Base-by-base conservation (phyloP, 768 basidiomycete genomes). In the Asterophora parasitica region DNA sequence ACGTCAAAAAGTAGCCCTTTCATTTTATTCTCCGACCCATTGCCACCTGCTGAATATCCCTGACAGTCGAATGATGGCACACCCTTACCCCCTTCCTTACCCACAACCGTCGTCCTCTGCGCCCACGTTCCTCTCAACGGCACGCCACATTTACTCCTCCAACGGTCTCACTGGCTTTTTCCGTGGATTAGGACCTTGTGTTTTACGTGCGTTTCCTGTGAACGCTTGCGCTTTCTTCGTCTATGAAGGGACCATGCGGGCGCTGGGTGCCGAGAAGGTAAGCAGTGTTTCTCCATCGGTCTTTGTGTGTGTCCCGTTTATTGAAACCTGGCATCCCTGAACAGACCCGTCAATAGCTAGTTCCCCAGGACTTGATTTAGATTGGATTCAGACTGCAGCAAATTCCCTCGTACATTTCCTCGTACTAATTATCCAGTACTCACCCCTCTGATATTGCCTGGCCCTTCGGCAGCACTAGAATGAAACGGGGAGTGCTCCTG, bases 221-320 rank as follows among this genome's bases (percentile, higher is more conserved):
- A 91, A 91, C 61, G 86, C 87, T 0, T 83, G 79, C 40, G 88
- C 87, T 0, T 72, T 85, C 40, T 86, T 85, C 55, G 87, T 88
- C 2, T 91, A 86, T 63, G 87, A 89, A 66, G 83, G 79, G 33
- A 71, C 82, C 20, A 81, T 91, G 79, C 67, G 80, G 50, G 46
- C 70, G 20, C 57, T 85, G 42, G 81, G 78, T 31, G 84, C 87
- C 12, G 83, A 86, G 63, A 75, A 83, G 75, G 83, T 81, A 55
- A 6, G 6, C 6, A 3, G 3, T 23, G 23, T 51, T 61, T 44
- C 34, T 64, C 31, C 30, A 9, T 46, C 15, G 45, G 48, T 48
- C 26, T 7, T 46, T 12, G 35, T 36, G 16, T 36, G 16, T 49
- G 51, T 31, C 12, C 30, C 30, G 12, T 26, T 44, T 39, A 45